phyloP scores from a whole-genome alignment of 148 eudicot genomes.

The Rhododendron williamsianum region DNA sequence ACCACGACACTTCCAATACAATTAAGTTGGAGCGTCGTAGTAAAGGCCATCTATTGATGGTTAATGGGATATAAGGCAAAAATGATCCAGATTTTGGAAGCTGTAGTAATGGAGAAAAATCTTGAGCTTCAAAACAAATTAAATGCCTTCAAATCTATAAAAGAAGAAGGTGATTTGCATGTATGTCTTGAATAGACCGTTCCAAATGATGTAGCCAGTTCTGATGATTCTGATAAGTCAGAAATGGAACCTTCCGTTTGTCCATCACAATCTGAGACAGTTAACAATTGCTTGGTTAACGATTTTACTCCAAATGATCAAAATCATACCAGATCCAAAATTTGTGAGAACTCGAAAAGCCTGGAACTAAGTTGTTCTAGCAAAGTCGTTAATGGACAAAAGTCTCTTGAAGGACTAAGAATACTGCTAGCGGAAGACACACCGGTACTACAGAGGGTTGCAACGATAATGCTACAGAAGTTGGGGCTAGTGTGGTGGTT shows the following conservation, averaged over 20 bases:
- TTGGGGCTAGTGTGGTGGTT: constrained; percentile 72
- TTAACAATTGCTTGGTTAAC: constrained; percentile 35
- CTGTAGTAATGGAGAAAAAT: constrained; percentile 44
- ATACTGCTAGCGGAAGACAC: constrained; percentile 92
- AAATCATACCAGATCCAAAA: not conserved
- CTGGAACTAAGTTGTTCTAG: constrained; percentile 17
- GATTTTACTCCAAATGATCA: constrained; percentile 6
- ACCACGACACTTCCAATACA: constrained; percentile 67
- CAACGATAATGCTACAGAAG: constrained; percentile 87
- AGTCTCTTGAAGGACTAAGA: constrained; percentile 51
- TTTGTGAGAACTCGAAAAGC: constrained; percentile 3
- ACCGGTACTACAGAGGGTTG: constrained; percentile 82
- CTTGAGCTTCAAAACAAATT: constrained; percentile 28
- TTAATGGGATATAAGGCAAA: constrained; percentile 68
- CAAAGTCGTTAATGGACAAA: constrained; percentile 33
- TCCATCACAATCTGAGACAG: constrained; percentile 29
- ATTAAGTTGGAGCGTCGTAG: constrained; percentile 64
- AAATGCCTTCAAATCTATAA: constrained; percentile 13
- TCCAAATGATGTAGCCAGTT: constrained; percentile 46
- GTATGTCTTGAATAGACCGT: constrained; percentile 58
- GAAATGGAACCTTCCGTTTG: constrained; percentile 18
- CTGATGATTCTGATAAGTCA: constrained; percentile 61
- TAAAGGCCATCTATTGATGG: constrained; percentile 74
- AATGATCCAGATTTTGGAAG: constrained; percentile 79
- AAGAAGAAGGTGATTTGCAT: constrained; percentile 28